Conservation (phyloP, 176 grass and related monocot species). For the Ensete glaucum region DNA sequence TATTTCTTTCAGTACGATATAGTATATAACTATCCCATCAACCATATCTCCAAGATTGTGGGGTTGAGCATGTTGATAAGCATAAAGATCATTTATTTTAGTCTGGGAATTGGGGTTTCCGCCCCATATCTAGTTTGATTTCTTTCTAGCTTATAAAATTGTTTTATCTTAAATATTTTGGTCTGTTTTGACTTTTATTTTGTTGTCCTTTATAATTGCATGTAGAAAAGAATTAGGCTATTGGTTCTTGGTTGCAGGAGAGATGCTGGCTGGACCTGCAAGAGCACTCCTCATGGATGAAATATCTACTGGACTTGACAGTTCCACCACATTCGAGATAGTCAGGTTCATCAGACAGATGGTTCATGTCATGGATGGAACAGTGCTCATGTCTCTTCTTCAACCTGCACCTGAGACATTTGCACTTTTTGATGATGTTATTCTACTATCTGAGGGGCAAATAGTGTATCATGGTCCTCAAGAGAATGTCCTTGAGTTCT, state of each 20-base stretch:
- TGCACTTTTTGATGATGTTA: slow-evolving; percentile 60
- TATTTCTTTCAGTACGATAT: too few species aligned
- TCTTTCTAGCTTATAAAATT: too few species aligned
- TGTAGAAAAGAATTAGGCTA: not conserved
- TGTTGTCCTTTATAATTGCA: not conserved
- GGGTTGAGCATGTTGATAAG: too few species aligned
- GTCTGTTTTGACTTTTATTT: too few species aligned
- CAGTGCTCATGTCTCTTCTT: slow-evolving; percentile 56
- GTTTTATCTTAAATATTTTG: too few species aligned
- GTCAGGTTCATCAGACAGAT: slow-evolving; percentile 50
- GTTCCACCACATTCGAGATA: slow-evolving; percentile 63
- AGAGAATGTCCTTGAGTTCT: slow-evolving; percentile 42
- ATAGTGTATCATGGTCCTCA: slow-evolving; percentile 59
- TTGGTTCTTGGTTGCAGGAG: slow-evolving; percentile 26
- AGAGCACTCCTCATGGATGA: slow-evolving; percentile 66
- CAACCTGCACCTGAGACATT: slow-evolving; percentile 67
- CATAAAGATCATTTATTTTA: too few species aligned
- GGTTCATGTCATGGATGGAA: slow-evolving; percentile 57
- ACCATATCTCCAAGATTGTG: too few species aligned
- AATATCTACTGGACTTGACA: slow-evolving; percentile 73
- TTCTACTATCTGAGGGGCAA: slow-evolving; percentile 56
- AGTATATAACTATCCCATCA: too few species aligned
- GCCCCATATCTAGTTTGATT: too few species aligned
- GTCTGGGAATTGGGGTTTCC: too few species aligned
- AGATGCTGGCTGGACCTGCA: slow-evolving; percentile 60